phyloP scores from a whole-genome alignment of 2,329 filamentous ascomycete genomes.

The Coniosporium tulheliwenetii region DNA sequence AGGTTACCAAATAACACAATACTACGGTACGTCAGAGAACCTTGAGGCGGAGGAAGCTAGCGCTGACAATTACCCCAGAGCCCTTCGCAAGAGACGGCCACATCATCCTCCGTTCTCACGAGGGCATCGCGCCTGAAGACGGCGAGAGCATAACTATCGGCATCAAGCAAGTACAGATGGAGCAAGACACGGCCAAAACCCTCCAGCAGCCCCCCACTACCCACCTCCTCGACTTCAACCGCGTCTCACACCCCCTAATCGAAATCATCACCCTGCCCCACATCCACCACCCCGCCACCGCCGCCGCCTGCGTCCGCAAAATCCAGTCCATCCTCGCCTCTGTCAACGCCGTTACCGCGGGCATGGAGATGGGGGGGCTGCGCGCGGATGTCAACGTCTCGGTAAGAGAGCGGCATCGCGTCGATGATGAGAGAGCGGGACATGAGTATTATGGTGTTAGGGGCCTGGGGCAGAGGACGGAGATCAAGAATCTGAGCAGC shows the following conservation, averaged over 20 bases:
- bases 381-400: conserved; percentile 94
- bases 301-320: conserved; percentile 78
- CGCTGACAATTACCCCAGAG: conserved; percentile 17
- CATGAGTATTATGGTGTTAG: conserved; percentile 40
- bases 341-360: conserved; percentile 72
- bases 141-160: conserved; percentile 50
- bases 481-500: conserved; percentile 94
- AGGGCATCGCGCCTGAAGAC: conserved; percentile 65
- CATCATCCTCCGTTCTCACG: conserved; percentile 54
- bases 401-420: conserved; percentile 41
- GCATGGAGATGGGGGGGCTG: conserved; percentile 86
- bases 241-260: conserved; percentile 77
- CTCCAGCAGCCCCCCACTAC: conserved; percentile 57
- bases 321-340: conserved; percentile 66
- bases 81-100: conserved; percentile 54
- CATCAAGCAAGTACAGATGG: conserved; percentile 90
- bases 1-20: conserved; percentile 96
- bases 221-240: conserved; percentile 83
- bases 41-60: background rate
- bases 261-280: conserved; percentile 90
- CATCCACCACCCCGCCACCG: conserved; percentile 74
- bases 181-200: conserved; percentile 96
- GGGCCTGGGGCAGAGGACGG: conserved; percentile 70
- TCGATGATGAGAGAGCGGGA: conserved; percentile 8
- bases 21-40: conserved; percentile 41